Evolutionary conservation across 78 protist species (phyloP).

Genomic region (Guillardia theta): DNA sequence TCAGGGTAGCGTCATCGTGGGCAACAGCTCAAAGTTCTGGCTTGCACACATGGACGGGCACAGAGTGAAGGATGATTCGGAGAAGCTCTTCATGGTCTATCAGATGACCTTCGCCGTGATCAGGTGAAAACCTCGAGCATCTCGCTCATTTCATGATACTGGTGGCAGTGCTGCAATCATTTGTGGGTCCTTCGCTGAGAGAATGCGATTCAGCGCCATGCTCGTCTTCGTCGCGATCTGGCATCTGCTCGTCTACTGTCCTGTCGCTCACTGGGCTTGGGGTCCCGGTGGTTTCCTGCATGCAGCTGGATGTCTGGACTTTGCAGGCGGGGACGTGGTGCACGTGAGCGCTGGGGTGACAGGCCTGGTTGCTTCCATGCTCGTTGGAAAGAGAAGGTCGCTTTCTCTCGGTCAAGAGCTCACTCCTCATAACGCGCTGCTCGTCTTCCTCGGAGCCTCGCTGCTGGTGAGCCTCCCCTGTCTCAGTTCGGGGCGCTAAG

Average conservation of each 20-base stretch:
- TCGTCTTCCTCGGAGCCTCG: slow-evolving; percentile 65
- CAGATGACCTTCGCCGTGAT: slow-evolving; percentile 86
- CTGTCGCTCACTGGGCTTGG: slow-evolving; percentile 88
- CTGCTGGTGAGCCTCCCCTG: no score
- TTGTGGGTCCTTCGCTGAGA: slow-evolving; percentile 87
- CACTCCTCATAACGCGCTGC: slow-evolving; percentile 50
- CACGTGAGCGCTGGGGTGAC: slow-evolving; percentile 83
- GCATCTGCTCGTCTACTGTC: slow-evolving; percentile 83
- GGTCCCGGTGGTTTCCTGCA: slow-evolving; percentile 70
- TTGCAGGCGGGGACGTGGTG: slow-evolving; percentile 85
- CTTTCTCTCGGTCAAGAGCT: slow-evolving; percentile 58
- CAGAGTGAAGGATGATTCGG: slow-evolving; percentile 48
- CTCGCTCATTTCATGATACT: no score
- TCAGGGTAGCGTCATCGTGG: background rate
- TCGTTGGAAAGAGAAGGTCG: slow-evolving; percentile 36
- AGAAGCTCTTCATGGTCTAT: slow-evolving; percentile 63
- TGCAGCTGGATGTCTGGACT: slow-evolving; percentile 66
- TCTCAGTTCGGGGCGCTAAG: no score
- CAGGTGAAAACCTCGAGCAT: no score
- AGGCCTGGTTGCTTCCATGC: slow-evolving; percentile 66
- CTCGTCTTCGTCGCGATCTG: slow-evolving; percentile 67
- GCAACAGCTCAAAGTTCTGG: background rate
- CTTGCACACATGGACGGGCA: no score
- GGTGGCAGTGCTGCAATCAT: slow-evolving; percentile 78
- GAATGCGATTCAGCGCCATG: slow-evolving; percentile 58